Base-by-base conservation (phyloP, 768 basidiomycete genomes). In the Phaeotremella fagi region DNA sequence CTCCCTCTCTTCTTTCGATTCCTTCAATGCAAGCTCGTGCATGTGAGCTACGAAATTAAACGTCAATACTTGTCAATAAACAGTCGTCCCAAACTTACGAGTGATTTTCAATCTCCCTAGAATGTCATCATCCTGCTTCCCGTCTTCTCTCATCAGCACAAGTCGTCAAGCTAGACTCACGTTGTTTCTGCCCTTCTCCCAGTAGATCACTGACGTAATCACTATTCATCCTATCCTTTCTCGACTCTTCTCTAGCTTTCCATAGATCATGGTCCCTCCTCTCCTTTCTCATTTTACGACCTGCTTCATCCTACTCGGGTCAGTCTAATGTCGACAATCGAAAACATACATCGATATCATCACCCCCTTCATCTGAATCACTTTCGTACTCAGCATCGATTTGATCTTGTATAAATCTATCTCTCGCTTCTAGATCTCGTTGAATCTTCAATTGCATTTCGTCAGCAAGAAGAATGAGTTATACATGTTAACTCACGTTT, bases 401-500 rank as follows among this genome's bases (percentile, higher is more conserved):
- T 7, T 66, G 50, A 50, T 69, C 64, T 50, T 69, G 64, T 3
- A 63, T 59, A 38, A 69, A 69, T 11, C 48, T 55, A 46, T 69
- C 67, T 50, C 65, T 61, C 1, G 67, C 67, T 42, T 52, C 9
- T 3, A 57, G 57, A 7, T 66, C 59, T 20, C 61, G 20, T 38
- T 69, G 61, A 23, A 69, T 57, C 67, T 66, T 58, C 35, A 59
- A 49, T 38, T n/a, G 33, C 27, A 33, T 33, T 9, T 29, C 46
- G 12, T 22, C 20, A n/a, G n/a, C n/a, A n/a, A n/a, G n/a, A n/a
- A n/a, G n/a, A n/a, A n/a, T n/a, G n/a, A n/a, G n/a, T n/a, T n/a
- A n/a, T n/a, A n/a, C n/a, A n/a, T n/a, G 44, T 45, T 22, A 36
- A 59, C 64, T 42, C 38, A 70, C 68, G 47, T 61, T 66, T 3